phyloP scores from a whole-genome alignment of 2,329 filamentous ascomycete species.

The Sphaerulina musiva region DNA sequence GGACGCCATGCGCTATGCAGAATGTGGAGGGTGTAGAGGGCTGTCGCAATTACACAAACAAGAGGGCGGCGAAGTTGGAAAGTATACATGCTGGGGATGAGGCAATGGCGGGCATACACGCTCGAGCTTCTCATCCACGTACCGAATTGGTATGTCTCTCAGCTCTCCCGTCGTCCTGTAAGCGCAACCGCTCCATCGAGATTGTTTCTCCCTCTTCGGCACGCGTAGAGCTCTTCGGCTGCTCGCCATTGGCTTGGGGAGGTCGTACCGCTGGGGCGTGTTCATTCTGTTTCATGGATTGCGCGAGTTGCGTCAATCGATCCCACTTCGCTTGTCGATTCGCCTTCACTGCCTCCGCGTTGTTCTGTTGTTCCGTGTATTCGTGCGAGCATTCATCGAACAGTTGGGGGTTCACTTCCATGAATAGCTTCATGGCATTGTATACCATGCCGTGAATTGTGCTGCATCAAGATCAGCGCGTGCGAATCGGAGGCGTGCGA shows the following conservation, averaged over 20 bases:
- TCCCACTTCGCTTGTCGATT: constrained; percentile 85
- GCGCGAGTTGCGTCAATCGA: constrained; percentile 71
- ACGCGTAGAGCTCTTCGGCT: constrained; percentile 34
- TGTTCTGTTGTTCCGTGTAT: constrained; percentile 94
- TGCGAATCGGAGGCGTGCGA: background rate
- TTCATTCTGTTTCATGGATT: constrained; percentile 36
- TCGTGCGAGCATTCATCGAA: constrained; percentile 99
- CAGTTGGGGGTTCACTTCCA: constrained; percentile 98
- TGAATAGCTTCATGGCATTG: constrained; percentile 99
- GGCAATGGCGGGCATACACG: constrained; percentile 12
- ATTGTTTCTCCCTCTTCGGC: constrained; percentile 72
- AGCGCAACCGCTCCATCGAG: constrained; percentile 77
- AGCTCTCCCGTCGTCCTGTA: constrained; percentile 68
- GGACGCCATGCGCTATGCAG: constrained; percentile 15
- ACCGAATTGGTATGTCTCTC: constrained; percentile 34
- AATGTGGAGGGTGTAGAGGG: background rate
- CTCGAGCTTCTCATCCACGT: constrained; percentile 30
- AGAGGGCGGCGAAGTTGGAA: constrained; percentile 13
- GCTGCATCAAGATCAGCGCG: constrained; percentile 43
- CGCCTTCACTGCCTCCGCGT: constrained; percentile 74
- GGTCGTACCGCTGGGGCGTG: constrained; percentile 25
- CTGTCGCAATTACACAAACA: constrained; percentile 14
- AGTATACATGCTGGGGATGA: constrained; percentile 20
- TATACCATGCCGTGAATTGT: constrained; percentile 99
- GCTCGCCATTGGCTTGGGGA: constrained; percentile 34